These are phyloP conservation scores for Aspergillus puulaauensis DNA, from an alignment of 2,329 filamentous ascomycete species.

Conservation along the genomic window DNA sequence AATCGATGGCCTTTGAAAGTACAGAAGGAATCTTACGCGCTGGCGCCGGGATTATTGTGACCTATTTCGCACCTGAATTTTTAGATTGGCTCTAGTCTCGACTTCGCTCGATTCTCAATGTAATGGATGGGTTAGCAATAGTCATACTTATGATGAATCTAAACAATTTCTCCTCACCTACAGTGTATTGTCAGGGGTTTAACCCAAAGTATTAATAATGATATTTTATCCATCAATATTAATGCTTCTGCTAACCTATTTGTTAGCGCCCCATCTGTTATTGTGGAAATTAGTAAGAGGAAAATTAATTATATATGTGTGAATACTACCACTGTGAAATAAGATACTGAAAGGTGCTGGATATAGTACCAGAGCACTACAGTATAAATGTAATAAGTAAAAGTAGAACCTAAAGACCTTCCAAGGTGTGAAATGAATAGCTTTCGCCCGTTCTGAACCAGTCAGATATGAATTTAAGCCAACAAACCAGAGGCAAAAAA, in stretches of 20 bases:
- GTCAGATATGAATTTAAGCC: slow-evolving; percentile 4
- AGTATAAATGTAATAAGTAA: background rate
- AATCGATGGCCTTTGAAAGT: slow-evolving; percentile 90
- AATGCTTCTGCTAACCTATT: background rate
- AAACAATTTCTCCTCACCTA: background rate
- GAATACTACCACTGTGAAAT: too few species aligned
- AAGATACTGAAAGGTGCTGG: background rate
- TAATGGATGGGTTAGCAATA: background rate
- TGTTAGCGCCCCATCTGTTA: background rate
- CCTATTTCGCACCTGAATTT: slow-evolving; percentile 86
- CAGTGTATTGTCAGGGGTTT: background rate
- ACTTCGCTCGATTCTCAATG: background rate
- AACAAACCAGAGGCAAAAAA: background rate
- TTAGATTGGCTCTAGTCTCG: slow-evolving; percentile 57
- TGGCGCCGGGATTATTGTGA: slow-evolving; percentile 88
- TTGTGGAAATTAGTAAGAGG: background rate
- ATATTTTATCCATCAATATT: background rate
- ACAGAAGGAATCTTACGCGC: slow-evolving; percentile 91
- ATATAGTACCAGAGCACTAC: background rate
- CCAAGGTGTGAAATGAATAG: background rate
- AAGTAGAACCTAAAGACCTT: background rate
- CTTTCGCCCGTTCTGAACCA: slow-evolving; percentile 13
- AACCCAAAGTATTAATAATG: background rate
- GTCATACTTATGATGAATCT: background rate
- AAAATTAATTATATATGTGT: background rate